Evolutionary conservation across 2,329 filamentous ascomycete genomes (phyloP), one percentile per base, ranked within the genome.

Genomic region (Ophiobolus disseminans): DNA sequence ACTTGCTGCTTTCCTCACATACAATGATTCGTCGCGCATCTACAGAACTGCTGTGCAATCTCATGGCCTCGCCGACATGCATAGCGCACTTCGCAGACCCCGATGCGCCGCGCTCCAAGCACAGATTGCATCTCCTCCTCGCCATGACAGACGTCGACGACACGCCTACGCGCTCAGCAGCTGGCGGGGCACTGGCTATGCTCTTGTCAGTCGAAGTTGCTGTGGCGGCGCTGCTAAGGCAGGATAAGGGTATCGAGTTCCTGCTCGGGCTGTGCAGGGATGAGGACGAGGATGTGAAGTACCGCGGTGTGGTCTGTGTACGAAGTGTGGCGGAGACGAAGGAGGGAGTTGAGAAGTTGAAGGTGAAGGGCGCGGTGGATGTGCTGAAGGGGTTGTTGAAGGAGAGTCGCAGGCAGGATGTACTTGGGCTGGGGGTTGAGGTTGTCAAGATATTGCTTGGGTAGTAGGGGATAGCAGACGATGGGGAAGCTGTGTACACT

Each of bases 111-210:
- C 82, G 87, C 52, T 89, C 91, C 0, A 83, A 82, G 20, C 86
- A 90, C 44, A 82, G 93, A 0, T 74, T 97, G 32, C 88, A 95
- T 66, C 85, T 97, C 30, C 78, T 99, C 1, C 82, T 97, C 10
- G 94, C 93, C 0, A 83, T 99, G 26, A 87, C 91, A 0, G 92
- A 97, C 66, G 86, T 90, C 1, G 89, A 96, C 40, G 91, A 97
- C 58, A 73, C 83, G 5, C 85, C 84, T 0, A 96, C 91, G 0
- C 80, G 93, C 22, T 85, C 86, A 38, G 94, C 91, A 0, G 92
- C 94, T 0, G 91, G 92, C 2, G 94, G 94, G 1, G 93, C 91
- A 0, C 73, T 99, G 40, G 94, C 93, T 0, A 89, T 89, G 73
- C 75, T 99, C 19, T 91, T 91, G 0, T 84, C 86, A 22, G 91